Percentiles rank a stretch among this genome's conserved stretches.
Evolutionary conservation across 2,329 filamentous ascomycete genomes (phyloP).

Genomic region (Beauveria brongniartii): DNA sequence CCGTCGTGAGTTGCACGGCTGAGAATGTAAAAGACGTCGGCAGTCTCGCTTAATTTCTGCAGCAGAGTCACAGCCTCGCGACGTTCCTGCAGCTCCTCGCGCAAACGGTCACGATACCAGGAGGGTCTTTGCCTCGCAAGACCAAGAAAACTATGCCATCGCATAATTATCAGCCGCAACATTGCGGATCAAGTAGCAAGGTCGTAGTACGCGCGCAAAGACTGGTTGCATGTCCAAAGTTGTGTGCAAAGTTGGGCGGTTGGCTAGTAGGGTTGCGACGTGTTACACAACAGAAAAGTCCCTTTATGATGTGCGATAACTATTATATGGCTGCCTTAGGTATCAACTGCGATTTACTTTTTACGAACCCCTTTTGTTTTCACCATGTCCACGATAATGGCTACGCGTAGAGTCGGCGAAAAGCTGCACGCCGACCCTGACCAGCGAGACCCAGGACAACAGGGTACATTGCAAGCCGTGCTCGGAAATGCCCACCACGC

Average conservation of each 20-base stretch:
- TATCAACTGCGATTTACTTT: too few relatives aligned
- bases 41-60: conserved; percentile 33
- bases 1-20: conserved; percentile 32
- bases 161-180: background rate
- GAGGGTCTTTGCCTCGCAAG: conserved; percentile 25
- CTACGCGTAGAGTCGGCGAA: too few relatives aligned
- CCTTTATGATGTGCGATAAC: too few relatives aligned
- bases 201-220: background rate
- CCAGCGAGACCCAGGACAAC: too few relatives aligned
- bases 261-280: too few relatives aligned
- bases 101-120: conserved; percentile 32
- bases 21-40: conserved; percentile 35
- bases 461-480: too few relatives aligned
- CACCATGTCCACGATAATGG: too few relatives aligned
- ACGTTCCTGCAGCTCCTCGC: conserved; percentile 31
- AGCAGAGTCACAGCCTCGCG: conserved; percentile 21
- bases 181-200: background rate
- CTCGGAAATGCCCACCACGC: too few relatives aligned
- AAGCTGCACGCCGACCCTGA: too few relatives aligned
- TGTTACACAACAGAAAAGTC: too few relatives aligned
- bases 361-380: too few relatives aligned
- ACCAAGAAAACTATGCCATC: conserved; percentile 15
- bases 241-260: background rate
- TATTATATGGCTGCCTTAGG: too few relatives aligned
- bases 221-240: background rate